Conservation (phyloP, 495 filamentous ascomycete genomes). For the Tuber microsphaerosporum region DNA sequence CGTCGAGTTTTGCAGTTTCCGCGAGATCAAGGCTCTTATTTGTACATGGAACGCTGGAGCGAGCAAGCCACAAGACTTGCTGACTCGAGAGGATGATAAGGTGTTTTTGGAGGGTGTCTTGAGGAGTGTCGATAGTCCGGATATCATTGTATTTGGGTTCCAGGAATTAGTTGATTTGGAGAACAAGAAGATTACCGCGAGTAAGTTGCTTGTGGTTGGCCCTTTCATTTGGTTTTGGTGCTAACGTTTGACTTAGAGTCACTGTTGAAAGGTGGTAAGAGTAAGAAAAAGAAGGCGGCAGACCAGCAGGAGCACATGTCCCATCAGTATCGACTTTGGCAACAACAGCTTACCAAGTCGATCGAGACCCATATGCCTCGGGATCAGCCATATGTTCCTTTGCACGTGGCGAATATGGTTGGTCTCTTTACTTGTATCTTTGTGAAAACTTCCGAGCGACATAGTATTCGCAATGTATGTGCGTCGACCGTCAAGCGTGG, state of each 20-base stretch:
- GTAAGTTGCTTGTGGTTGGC: constrained; percentile 46
- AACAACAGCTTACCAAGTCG: constrained; percentile 71
- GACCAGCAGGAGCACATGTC: constrained; percentile 86
- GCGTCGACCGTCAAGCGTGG: constrained; percentile 85
- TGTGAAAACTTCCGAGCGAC: constrained; percentile 68
- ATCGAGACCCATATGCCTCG: constrained; percentile 77
- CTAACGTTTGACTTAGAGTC: constrained; percentile 50
- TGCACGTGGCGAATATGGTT: constrained; percentile 83
- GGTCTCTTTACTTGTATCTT: constrained; percentile 95
- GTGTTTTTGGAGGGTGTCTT: constrained; percentile 72
- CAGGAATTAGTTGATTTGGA: constrained; percentile 95
- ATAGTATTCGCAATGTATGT: constrained; percentile 65
- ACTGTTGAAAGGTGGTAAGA: constrained; percentile 52
- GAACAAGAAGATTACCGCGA: constrained; percentile 94
- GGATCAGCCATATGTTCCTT: constrained; percentile 69
- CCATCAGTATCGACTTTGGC: constrained; percentile 93
- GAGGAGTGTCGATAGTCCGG: constrained; percentile 63
- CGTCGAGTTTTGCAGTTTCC: constrained; percentile 72
- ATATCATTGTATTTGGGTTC: constrained; percentile 93
- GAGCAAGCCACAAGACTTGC: constrained; percentile 71
- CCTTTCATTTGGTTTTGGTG: constrained; percentile 10
- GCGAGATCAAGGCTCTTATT: constrained; percentile 67
- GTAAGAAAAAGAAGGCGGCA: constrained; percentile 81
- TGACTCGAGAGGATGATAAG: constrained; percentile 58
- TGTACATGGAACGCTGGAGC: constrained; percentile 97